These are phyloP conservation scores for Colletotrichum eleusines DNA, from an alignment of 2,329 filamentous ascomycete genomes.

Conservation along the genomic window DNA sequence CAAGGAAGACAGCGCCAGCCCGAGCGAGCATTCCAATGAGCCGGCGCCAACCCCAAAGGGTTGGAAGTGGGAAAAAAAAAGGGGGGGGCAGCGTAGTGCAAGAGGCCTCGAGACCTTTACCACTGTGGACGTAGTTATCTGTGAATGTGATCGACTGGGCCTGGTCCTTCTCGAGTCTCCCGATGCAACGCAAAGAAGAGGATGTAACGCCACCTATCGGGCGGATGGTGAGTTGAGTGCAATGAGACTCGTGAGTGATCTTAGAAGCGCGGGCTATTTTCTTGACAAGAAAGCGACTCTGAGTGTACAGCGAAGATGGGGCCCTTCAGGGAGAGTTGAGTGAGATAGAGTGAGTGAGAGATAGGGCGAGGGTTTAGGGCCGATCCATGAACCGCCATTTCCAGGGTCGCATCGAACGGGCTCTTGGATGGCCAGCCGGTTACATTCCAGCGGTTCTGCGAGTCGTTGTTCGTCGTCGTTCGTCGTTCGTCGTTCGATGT, in stretches of 20 bases:
- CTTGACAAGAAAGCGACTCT: constrained; percentile 12
- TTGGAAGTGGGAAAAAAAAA: neutral
- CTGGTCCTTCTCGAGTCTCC: neutral
- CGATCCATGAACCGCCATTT: constrained; percentile 2
- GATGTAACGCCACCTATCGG: neutral
- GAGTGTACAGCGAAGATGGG: neutral
- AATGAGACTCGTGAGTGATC: constrained; percentile 9
- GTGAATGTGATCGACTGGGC: constrained; percentile 5
- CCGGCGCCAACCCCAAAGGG: constrained; percentile 1
- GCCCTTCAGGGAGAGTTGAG: neutral
- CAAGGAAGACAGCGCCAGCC: neutral
- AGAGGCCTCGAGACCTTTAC: neutral
- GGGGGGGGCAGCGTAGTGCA: neutral
- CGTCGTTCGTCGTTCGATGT: neutral
- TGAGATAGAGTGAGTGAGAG: neutral
- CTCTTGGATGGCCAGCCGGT: neutral
- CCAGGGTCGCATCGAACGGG: constrained; percentile 10
- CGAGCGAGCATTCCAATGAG: constrained; percentile 9
- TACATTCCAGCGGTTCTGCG: neutral
- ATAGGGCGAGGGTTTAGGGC: neutral
- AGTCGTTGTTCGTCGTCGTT: neutral
- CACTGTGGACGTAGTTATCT: no score
- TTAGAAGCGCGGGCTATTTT: constrained; percentile 32
- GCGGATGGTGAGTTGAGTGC: no score
- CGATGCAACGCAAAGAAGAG: neutral